phyloP scores from a whole-genome alignment of 2,329 filamentous ascomycete species.

The Botrytis sinoallii region DNA sequence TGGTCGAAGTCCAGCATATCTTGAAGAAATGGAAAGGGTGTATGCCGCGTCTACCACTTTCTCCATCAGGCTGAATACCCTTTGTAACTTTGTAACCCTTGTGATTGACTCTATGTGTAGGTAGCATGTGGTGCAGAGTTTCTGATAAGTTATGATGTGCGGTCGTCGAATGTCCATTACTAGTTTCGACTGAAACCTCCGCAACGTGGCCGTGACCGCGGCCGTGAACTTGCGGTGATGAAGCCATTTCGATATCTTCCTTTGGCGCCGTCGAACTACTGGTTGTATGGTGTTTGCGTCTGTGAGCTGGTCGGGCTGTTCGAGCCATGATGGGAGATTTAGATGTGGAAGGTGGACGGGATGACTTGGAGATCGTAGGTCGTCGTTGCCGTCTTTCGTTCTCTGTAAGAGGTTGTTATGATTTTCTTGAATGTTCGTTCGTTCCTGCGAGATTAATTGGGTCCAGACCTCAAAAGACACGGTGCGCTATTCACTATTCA shows the following conservation, averaged over 20 bases:
- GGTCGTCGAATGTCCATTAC: background rate
- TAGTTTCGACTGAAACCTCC: slow-evolving; percentile 17
- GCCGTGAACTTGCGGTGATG: background rate
- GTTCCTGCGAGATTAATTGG: slow-evolving; percentile 11
- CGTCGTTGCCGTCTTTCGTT: background rate
- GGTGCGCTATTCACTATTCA: background rate
- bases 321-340: slow-evolving; percentile 6
- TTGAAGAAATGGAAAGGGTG: slow-evolving; percentile 61
- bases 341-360: background rate
- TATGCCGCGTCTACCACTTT: slow-evolving; percentile 66
- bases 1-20: slow-evolving; percentile 63
- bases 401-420: background rate
- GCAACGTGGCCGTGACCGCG: background rate
- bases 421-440: background rate
- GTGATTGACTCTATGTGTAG: slow-evolving; percentile 23
- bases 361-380: background rate
- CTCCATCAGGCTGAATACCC: slow-evolving; percentile 51
- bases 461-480: background rate
- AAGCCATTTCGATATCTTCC: slow-evolving; percentile 19
- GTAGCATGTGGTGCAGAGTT: slow-evolving; percentile 12
- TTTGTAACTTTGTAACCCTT: slow-evolving; percentile 36
- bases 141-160: slow-evolving; percentile 17
- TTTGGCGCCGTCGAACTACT: background rate
- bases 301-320: background rate
- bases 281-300: background rate